phyloP scores from a whole-genome alignment of 331 rosid genomes.

The Quercus lobata region DNA sequence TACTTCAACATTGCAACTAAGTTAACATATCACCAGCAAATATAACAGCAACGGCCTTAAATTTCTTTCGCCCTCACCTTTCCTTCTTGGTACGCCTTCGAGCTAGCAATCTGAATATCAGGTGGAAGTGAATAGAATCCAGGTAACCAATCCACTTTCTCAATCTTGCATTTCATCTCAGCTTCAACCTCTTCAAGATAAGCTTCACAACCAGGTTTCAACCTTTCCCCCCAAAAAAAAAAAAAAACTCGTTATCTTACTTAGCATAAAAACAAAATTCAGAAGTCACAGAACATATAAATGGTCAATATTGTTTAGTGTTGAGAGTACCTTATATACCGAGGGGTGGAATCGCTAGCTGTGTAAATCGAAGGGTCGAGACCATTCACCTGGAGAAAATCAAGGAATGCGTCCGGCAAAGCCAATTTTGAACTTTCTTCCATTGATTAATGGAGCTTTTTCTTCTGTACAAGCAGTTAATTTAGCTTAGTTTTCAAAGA shows the following conservation, averaged over 20 bases:
- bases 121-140: conserved; percentile 76
- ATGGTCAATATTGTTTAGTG: too few species aligned
- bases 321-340: conserved; percentile 53
- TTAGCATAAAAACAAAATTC: background rate
- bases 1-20: background rate
- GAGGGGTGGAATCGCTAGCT: conserved; percentile 60
- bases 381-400: conserved; percentile 56
- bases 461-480: background rate
- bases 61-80: conserved; percentile 35
- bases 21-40: background rate
- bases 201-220: conserved; percentile 74
- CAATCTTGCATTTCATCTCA: conserved; percentile 55
- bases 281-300: background rate
- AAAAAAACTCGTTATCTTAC: background rate
- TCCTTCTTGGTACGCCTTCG: conserved; percentile 65
- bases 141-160: conserved; percentile 62
- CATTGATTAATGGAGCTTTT: conserved; percentile 19
- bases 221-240: conserved; percentile 25
- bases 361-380: conserved; percentile 70
- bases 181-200: conserved; percentile 58
- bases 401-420: conserved; percentile 64
- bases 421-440: conserved; percentile 35
- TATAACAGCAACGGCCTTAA: background rate
- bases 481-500: background rate
- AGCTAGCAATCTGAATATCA: conserved; percentile 56